Conservation (phyloP, 495 filamentous ascomycete species). For the Penicillium diatomitis region DNA sequence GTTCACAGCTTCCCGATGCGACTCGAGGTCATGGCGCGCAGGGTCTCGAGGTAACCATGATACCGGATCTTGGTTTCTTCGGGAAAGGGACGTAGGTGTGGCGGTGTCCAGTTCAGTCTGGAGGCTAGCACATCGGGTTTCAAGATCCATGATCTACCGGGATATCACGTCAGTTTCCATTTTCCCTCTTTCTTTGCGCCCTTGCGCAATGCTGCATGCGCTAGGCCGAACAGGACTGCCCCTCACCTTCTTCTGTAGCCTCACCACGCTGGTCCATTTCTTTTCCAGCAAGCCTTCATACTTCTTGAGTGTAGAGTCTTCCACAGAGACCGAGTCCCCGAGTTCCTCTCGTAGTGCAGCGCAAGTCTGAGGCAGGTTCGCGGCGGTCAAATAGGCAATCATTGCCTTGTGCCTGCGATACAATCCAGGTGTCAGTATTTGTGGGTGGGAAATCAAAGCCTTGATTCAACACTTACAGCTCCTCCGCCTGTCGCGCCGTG, state of each 20-base stretch:
- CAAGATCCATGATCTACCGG: constrained; percentile 91
- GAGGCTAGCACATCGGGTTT: constrained; percentile 54
- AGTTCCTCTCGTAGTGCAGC: constrained; percentile 47
- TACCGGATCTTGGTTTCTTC: constrained; percentile 68
- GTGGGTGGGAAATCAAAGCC: too few relatives aligned
- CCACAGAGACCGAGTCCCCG: constrained; percentile 50
- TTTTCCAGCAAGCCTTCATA: constrained; percentile 87
- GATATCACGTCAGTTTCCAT: constrained; percentile 32
- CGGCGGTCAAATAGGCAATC: constrained; percentile 70
- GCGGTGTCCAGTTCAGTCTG: constrained; percentile 74
- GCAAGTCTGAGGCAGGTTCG: constrained; percentile 53
- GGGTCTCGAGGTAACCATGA: constrained; percentile 77
- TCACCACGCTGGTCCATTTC: constrained; percentile 91
- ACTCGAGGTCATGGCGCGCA: constrained; percentile 72
- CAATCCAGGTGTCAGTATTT: not conserved
- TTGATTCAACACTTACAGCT: constrained; percentile 55
- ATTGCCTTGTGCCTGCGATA: constrained; percentile 77
- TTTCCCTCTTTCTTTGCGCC: constrained; percentile 47
- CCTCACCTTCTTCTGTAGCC: constrained; percentile 73
- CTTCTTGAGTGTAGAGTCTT: constrained; percentile 70
- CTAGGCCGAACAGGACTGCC: constrained; percentile 35
- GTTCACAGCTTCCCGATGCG: constrained; percentile 70
- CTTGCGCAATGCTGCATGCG: constrained; percentile 40
- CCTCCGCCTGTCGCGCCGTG: constrained; percentile 74
- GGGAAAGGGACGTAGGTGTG: constrained; percentile 53